phyloP scores from a whole-genome alignment of 768 basidiomycete species.

The Trametes meyenii region DNA sequence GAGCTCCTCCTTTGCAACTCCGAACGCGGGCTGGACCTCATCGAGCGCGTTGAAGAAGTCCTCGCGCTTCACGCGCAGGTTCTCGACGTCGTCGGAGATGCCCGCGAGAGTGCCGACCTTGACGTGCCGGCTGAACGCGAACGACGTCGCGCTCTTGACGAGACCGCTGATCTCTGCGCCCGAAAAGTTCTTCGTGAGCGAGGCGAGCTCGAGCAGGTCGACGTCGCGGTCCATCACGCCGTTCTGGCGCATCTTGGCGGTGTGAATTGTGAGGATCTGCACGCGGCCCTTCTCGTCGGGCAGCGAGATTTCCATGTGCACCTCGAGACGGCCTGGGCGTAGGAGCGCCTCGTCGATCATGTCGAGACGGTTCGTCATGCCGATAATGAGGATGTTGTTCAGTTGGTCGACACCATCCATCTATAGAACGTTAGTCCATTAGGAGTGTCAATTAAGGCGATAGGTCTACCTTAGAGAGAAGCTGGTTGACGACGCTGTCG shows the following conservation, averaged over 20 bases:
- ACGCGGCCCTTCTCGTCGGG: slow-evolving; percentile 91
- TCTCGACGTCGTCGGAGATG: slow-evolving; percentile 93
- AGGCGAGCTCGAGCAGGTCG: slow-evolving; percentile 78
- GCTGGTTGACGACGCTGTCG: slow-evolving; percentile 98
- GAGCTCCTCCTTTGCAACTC: slow-evolving; percentile 96
- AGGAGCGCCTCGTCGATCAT: slow-evolving; percentile 99
- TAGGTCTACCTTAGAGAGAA: slow-evolving; percentile 82
- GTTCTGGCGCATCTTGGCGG: slow-evolving; percentile 90
- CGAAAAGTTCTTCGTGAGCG: slow-evolving; percentile 92
- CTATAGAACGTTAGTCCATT: slow-evolving; percentile 41
- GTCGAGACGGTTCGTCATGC: slow-evolving; percentile 98
- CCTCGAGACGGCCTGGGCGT: slow-evolving; percentile 97
- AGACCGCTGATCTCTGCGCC: slow-evolving; percentile 96
- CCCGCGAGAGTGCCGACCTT: slow-evolving; percentile 98
- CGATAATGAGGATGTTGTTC: slow-evolving; percentile 98
- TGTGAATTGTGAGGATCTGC: slow-evolving; percentile 96
- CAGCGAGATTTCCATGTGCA: slow-evolving; percentile 98
- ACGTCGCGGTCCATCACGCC: slow-evolving; percentile 89
- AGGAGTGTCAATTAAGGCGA: background rate
- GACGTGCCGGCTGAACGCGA: slow-evolving; percentile 96
- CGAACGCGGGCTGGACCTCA: slow-evolving; percentile 95
- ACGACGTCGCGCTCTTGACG: slow-evolving; percentile 97
- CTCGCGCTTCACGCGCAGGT: slow-evolving; percentile 79
- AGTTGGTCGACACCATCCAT: slow-evolving; percentile 99
- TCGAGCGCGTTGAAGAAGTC: slow-evolving; percentile 93